phyloP scores from a whole-genome alignment of 2,329 filamentous ascomycete genomes.

The Fusarium sp. region DNA sequence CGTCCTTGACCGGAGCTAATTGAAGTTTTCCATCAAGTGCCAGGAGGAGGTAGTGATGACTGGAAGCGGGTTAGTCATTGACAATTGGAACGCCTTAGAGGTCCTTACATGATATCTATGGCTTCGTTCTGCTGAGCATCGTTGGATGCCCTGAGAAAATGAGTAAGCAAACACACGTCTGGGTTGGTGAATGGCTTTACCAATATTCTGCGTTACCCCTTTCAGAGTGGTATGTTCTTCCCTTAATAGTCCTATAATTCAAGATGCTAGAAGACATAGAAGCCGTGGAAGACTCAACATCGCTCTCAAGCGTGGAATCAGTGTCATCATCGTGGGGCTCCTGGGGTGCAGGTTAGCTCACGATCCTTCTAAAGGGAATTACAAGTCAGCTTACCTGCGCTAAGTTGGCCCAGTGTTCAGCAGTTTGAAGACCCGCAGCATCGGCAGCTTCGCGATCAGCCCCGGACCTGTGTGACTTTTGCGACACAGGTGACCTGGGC shows the following conservation, averaged over 20 bases:
- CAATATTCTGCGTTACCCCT: slow-evolving; percentile 23
- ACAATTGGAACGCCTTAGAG: rapidly evolving
- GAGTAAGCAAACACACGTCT: neutral
- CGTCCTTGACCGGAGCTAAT: slow-evolving; percentile 10
- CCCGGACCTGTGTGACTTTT: neutral
- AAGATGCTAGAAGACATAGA: slow-evolving; percentile 32
- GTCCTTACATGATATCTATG: slow-evolving; percentile 28
- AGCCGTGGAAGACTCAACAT: slow-evolving; percentile 25
- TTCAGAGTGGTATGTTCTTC: slow-evolving; percentile 29
- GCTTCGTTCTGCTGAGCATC: slow-evolving; percentile 34
- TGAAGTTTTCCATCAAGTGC: slow-evolving; percentile 23
- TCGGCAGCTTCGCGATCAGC: neutral
- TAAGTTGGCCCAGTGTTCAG: slow-evolving; percentile 6
- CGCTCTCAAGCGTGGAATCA: slow-evolving; percentile 13
- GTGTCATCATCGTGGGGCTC: neutral
- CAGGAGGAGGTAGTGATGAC: slow-evolving; percentile 23
- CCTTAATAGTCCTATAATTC: slow-evolving; percentile 27
- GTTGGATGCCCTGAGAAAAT: slow-evolving; percentile 18
- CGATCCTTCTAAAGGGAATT: no score
- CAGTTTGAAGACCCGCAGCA: neutral
- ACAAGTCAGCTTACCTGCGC: neutral
- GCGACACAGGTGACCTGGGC: slow-evolving; percentile 2
- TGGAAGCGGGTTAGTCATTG: neutral
- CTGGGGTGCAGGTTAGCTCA: neutral
- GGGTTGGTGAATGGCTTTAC: neutral